Evolutionary conservation across 164 flowering plant species (phyloP), one percentile per base, ranked within the genome.

Genomic region (Nymphaea thermarum): DNA sequence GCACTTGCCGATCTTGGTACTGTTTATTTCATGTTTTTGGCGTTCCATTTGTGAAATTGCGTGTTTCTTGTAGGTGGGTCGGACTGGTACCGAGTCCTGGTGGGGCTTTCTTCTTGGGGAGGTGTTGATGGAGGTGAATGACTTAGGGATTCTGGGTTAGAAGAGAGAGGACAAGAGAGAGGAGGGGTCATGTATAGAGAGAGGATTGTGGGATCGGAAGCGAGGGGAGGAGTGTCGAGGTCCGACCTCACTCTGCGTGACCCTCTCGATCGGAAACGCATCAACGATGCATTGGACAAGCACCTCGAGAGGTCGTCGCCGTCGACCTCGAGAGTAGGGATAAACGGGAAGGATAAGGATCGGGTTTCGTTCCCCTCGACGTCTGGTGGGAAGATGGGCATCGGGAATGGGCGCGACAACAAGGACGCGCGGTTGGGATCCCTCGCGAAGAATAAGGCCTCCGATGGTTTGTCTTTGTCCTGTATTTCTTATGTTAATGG

Each of bases 231-330:
- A 75, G 78, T 76, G 42, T 62, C 17, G 25, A 62, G 42, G 42
- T 62, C 64, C 36, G 64, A 62, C 42, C 64, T 62, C 64, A 62
- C 42, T 41, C 57, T 51, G 57, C 36, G 64, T 41, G 81, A 72
- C 4, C 63, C 72, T 47, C 76, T 78, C 11, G 92, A 89, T 82
- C 89, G 96, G 74, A 86, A 84, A 78, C 79, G 88, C 47, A 85
- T 90, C 74, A 83, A 84, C 69, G 93, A 87, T 55, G 89, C 82
- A 16, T 75, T 86, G 42, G 91, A 86, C 68, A 88, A 85, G 79
- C 91, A 82, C 42, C 74, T 90, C 62, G 93, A 87, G 79, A 80
- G 82, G 69, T 81, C 96, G 2, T 86, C 88, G 16, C 91, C 91
- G 36, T 90, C 96, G 57, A 83, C 87, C 7, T 86, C 93, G 41